Evolutionary conservation across 345 rosid genomes (phyloP), one percentile per base, ranked within the genome.

Genomic region (Gossypioides kirkii): DNA sequence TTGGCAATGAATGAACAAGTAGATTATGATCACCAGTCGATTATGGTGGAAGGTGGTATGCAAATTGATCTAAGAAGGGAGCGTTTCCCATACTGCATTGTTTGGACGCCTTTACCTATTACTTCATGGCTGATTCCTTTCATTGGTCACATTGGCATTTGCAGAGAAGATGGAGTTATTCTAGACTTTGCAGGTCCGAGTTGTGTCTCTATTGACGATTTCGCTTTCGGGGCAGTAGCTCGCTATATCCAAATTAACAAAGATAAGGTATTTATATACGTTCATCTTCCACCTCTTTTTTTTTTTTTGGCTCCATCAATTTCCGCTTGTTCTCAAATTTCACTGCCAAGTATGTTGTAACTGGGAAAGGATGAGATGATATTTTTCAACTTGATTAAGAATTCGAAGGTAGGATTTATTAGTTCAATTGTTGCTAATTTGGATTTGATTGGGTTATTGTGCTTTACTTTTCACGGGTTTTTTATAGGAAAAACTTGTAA

Each of bases 111-210:
- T 47, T 91, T 94, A 17, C 98, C 98, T 16, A 91, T 92, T 62
- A 80, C 90, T 71, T 90, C 98, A 50, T 90, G 98, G 97, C 65
- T 94, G 61, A 76, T 94, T 80, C 97, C 98, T 73, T 94, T 94
- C 83, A 82, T 94, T 9, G 97, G 98, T 50, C 98, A 92, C 70
- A 74, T 87, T 18, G 98, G 96, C 54, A 94, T 92, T 18, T 92
- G 98, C 83, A 82, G 94, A 81, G 95, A 92, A 84, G 98, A 94
- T 81, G 98, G 98, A 17, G 90, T 92, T 26, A 88, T 92, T 70
- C 82, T 92, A 70, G 98, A 94, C 80, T 92, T 94, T 75, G 98
- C 98, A 10, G 99, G 98, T 67, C 97, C 99, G 26, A 92, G 92
- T 82, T 92, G 87, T 32, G 97, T 94, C 10, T 92, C 87, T 47